A percentile compares a stretch with the other conserved stretches of the same genome.
Evolutionary conservation across 2,329 filamentous ascomycete species (phyloP).

Genomic region (Penicillium sp.): DNA sequence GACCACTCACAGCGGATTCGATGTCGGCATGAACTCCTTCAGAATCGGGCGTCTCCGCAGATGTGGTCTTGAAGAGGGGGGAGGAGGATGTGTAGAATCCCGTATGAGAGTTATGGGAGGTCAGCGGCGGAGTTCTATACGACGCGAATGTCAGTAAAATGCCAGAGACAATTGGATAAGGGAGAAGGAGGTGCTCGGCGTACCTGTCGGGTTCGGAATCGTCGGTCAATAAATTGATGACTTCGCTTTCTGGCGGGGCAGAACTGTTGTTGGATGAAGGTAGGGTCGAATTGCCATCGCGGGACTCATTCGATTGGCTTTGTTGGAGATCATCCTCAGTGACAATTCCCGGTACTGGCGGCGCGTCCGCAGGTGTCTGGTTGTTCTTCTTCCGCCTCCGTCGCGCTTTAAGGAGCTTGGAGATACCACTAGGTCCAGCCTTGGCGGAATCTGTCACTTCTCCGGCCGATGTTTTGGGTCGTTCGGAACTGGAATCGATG

Average conservation of each 20-base stretch:
- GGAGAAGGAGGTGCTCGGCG: slow-evolving; percentile 12
- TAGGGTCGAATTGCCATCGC: slow-evolving; percentile 22
- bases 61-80: slow-evolving; percentile 61
- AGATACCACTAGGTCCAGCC: slow-evolving; percentile 47
- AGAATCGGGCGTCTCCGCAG: slow-evolving; percentile 42
- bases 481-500: slow-evolving; percentile 38
- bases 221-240: slow-evolving; percentile 34
- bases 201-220: slow-evolving; percentile 43
- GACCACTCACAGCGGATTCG: slow-evolving; percentile 29
- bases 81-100: slow-evolving; percentile 69
- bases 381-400: slow-evolving; percentile 46
- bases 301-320: slow-evolving; percentile 26
- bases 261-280: slow-evolving; percentile 26
- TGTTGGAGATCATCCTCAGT: slow-evolving; percentile 22
- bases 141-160: slow-evolving; percentile 18
- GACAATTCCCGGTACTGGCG: slow-evolving; percentile 22
- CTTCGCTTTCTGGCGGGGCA: slow-evolving; percentile 21
- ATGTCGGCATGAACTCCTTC: slow-evolving; percentile 27
- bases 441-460: slow-evolving; percentile 37
- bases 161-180: background rate
- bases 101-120: slow-evolving; percentile 63
- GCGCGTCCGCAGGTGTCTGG: slow-evolving; percentile 19
- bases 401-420: slow-evolving; percentile 50
- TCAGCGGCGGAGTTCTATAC: slow-evolving; percentile 47
- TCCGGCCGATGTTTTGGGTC: slow-evolving; percentile 40